Base-by-base conservation (phyloP, 2,329 filamentous ascomycete species). In the Pestalotiopsis sp. region DNA sequence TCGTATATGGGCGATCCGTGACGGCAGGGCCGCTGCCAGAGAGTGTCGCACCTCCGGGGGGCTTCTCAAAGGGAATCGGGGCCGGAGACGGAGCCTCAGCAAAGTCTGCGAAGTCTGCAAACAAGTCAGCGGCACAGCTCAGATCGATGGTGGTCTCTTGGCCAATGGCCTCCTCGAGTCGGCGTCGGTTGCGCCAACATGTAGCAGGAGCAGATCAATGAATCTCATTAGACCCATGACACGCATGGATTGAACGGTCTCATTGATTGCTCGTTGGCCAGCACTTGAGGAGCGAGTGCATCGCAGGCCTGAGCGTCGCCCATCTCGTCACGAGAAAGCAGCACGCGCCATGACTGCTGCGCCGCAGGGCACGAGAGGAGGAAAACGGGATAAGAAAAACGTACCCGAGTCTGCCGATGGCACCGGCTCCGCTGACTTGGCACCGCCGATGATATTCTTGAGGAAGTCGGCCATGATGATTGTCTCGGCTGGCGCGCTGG, bases 41-140 rank as follows among this genome's bases (percentile, higher is more conserved):
- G 69, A 86, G 80, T 68, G 85, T 81, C 71, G 85, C 81, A 69
- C 84, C 81, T 69, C 82, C 82, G 59, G 84, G 81, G 61, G 81
- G 80, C 63, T 84, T 79, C 64, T 82, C 82, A 77, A 85, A 79
- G 70, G 87, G 81, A 20, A 78, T 82, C 68, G 87, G 87, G 27
- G 84, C 80, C 68, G 93, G 91, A 23, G 92, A 90, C 72, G 94
- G 89, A 74, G 90, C 92, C 72, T 90, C 91, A 70, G 94, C 93
- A 78, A 97, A 98, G 85, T 98, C 95, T 83, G 93, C 94, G 80
- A 98, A 98, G 84, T 97, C 95, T 97, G 79, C 49, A 57, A 64
- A 64, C 59, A 70, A 59, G 62, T 67, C 38, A 73, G 74, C 67
- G 67, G 31, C 59, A 62, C 59, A 62, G 59, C 59, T 62, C 59